phyloP scores from a whole-genome alignment of 768 basidiomycete species.

The Chalciporus piperatus region DNA sequence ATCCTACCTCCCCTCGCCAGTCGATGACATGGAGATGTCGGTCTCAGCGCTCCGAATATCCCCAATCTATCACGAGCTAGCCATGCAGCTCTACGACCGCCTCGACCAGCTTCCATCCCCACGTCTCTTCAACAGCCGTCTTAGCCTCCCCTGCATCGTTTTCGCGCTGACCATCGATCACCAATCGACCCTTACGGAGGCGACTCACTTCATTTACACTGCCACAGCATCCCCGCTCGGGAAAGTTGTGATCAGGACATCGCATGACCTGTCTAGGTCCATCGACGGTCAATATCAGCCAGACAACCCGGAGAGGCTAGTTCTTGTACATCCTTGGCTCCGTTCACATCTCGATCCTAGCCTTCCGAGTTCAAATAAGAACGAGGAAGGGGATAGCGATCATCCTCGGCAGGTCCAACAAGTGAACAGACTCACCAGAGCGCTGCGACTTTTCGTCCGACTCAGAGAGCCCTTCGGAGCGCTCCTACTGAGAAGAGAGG shows the following conservation, averaged over 20 bases:
- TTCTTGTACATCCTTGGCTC: conserved; percentile 19
- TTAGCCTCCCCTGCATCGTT: conserved; percentile 10
- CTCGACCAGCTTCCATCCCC: conserved; percentile 6
- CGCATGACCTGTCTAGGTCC: conserved; percentile 4
- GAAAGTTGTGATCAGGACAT: conserved; percentile 3
- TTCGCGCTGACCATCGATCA: not conserved
- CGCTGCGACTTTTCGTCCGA: conserved; percentile 4
- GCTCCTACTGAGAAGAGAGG: conserved; percentile 7
- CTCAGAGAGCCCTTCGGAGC: conserved; percentile 15
- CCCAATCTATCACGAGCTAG: not conserved
- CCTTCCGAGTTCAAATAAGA: not conserved
- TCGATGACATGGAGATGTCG: not conserved
- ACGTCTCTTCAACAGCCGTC: conserved; percentile 9
- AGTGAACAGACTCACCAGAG: not conserved
- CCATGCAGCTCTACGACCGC: conserved; percentile 4
- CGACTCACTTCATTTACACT: not conserved
- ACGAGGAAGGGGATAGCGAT: no score
- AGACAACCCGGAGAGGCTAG: not conserved
- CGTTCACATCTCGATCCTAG: not conserved
- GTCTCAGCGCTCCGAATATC: not conserved
- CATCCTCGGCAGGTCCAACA: no score
- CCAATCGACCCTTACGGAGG: not conserved
- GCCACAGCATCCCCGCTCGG: not conserved
- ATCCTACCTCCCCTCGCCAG: not conserved
- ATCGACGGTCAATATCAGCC: not conserved